phyloP scores from a whole-genome alignment of 2,329 filamentous ascomycete species.

The Nigrospora oryzae region DNA sequence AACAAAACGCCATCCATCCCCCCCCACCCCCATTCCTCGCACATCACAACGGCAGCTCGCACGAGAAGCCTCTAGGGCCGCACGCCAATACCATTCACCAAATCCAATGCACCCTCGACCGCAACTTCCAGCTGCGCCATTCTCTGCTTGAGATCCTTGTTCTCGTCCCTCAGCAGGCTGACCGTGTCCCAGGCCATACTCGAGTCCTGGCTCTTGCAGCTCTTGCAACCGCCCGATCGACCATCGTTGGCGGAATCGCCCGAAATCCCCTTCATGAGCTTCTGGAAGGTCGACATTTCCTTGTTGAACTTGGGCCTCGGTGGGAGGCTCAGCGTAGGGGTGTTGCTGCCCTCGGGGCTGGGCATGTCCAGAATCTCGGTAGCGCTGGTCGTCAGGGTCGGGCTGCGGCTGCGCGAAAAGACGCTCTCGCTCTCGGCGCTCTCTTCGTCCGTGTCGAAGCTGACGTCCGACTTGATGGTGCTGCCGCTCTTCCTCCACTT shows the following conservation, averaged over 20 bases:
- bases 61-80: constrained; percentile 9
- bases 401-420: constrained; percentile 53
- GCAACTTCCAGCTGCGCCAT: constrained; percentile 51
- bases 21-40: no score
- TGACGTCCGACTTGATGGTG: constrained; percentile 31
- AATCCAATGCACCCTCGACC: constrained; percentile 52
- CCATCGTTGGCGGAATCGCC: constrained; percentile 21
- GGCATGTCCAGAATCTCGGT: constrained; percentile 11
- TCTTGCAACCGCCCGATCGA: constrained; percentile 32
- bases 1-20: no score
- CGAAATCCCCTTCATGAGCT: constrained; percentile 36
- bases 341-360: constrained; percentile 1
- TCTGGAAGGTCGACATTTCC: constrained; percentile 38
- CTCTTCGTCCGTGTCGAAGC: constrained; percentile 46
- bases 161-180: constrained; percentile 52
- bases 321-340: constrained; percentile 5
- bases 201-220: constrained; percentile 49
- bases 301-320: constrained; percentile 18
- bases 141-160: constrained; percentile 49
- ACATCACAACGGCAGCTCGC: no score
- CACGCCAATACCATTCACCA: constrained; percentile 46
- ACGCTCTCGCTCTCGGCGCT: constrained; percentile 41
- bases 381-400: constrained; percentile 34
- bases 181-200: constrained; percentile 59
- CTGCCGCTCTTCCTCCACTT: constrained; percentile 34